These are phyloP conservation scores for Eryngium alpinum DNA, from an alignment of 140 eudicot genomes.

Conservation along the genomic window DNA sequence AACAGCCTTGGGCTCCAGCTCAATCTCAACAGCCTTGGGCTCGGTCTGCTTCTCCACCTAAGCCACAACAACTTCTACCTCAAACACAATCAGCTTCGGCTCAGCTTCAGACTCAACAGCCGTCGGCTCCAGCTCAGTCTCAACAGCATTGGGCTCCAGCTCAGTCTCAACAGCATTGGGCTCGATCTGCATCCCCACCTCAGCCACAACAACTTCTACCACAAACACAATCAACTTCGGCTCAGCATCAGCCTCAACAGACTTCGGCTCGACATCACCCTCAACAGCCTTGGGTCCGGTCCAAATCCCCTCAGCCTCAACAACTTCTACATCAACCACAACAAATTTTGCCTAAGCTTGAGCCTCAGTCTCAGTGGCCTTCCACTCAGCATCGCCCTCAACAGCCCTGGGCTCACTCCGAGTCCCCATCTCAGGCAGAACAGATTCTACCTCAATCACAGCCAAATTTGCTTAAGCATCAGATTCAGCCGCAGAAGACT, in stretches of 20 bases:
- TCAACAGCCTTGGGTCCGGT: no score
- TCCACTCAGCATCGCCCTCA: no score
- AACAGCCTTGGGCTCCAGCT: no score
- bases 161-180: background rate
- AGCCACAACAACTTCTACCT: background rate
- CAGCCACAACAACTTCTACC: conserved; percentile 9
- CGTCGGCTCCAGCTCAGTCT: background rate
- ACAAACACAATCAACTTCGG: background rate
- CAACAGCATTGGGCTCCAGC: no score
- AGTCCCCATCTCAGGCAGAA: no score
- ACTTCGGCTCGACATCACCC: no score
- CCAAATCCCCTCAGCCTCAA: background rate
- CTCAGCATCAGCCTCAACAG: background rate
- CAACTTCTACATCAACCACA: background rate
- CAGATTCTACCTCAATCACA: no score
- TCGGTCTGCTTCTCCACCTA: background rate
- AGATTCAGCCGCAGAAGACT: background rate
- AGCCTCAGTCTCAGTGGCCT: no score
- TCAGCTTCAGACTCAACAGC: background rate
- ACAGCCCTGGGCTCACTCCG: no score
- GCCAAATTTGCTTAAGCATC: background rate
- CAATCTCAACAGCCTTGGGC: background rate
- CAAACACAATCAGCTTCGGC: no score
- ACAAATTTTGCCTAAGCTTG: conserved; percentile 9
- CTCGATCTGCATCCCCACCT: background rate